Base-by-base conservation (phyloP, 176 grass and related monocot genomes). In the Typha latifolia region DNA sequence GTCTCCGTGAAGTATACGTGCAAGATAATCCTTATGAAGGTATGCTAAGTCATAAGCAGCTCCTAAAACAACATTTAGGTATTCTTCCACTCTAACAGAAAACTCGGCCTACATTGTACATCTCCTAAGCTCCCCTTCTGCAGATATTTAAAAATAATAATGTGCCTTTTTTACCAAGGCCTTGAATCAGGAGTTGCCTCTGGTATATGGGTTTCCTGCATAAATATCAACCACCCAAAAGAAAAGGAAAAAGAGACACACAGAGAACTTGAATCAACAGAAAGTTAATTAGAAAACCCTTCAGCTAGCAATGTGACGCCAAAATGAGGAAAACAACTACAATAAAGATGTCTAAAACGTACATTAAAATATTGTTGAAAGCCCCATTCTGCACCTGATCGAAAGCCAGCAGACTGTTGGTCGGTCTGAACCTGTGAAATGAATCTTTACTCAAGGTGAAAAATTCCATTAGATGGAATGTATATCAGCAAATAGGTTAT, bases 21-120 rank as follows among this genome's bases (percentile, higher is more conserved):
- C 57, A 61, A 76, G 67, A 64, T 74, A 83, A 8, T 81, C 86
- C 49, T 77, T 70, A 62, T 95, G 90, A 67, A 90, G 83, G 61
- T 86, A 83, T 12, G 51, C 67, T 69, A 95, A 75, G 1, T 73
- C 86, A 19, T 73, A 80, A 24, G 90, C 90, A 4, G 84, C 49
- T 53, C 86, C 85, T 13, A 95, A 5, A 15, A 79, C 90, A 62
- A 94, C 61, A 66, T 73, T 86, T 2, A 81, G 27, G 78, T 86
- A 63, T 72, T 59, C 6, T 62, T 72, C 90, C 85, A 89, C 0
- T 51, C 69, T 59, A 81, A 3, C 0, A 31, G 9, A 62, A 95
- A 84, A 12, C 64, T 76, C 0, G 80, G 73, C 5, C 70, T 74
- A 9, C 68, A 72, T 14, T 86, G 69, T 18, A 82, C 18, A 52